A percentile compares a stretch with the other conserved stretches of the same genome.
Conservation (phyloP, 106 monocot species). For the Gastrodia elata region DNA sequence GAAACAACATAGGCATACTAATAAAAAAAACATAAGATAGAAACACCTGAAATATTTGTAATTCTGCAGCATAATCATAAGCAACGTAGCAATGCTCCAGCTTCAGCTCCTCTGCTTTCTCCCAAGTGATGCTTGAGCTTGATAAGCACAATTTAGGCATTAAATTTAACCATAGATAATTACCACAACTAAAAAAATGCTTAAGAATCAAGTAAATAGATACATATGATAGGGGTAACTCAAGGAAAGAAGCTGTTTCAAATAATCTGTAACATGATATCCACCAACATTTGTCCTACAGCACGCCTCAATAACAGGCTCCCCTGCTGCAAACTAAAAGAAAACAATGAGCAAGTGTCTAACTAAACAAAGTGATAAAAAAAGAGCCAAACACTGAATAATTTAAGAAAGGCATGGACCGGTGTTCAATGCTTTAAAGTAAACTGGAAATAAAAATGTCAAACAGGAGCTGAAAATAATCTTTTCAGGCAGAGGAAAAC, state of each 20-base stretch:
- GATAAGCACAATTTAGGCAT: slow-evolving; percentile 6
- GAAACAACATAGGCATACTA: neutral
- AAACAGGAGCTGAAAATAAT: neutral
- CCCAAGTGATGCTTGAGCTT: slow-evolving; percentile 83
- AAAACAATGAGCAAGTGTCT: neutral
- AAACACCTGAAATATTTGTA: slow-evolving; percentile 81
- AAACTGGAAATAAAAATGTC: neutral
- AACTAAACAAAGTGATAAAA: slow-evolving; percentile 1
- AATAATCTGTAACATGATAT: slow-evolving; percentile 78
- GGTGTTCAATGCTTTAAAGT: neutral
- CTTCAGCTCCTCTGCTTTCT: slow-evolving; percentile 89
- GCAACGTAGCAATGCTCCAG: slow-evolving; percentile 85
- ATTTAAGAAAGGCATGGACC: neutral
- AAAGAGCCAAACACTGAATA: neutral
- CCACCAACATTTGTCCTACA: slow-evolving; percentile 88
- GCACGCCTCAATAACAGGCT: slow-evolving; percentile 69
- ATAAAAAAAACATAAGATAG: neutral
- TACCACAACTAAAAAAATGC: neutral
- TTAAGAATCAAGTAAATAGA: slow-evolving; percentile 4
- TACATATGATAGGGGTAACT: slow-evolving; percentile 89
- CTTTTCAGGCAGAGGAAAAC: neutral
- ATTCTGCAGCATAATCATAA: slow-evolving; percentile 63
- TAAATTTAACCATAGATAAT: slow-evolving; percentile 5
- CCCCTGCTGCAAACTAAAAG: slow-evolving; percentile 68
- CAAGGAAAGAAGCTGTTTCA: slow-evolving; percentile 93